Evolutionary conservation across 2,329 filamentous ascomycete species (phyloP).

Genomic region (Botrytis porri): DNA sequence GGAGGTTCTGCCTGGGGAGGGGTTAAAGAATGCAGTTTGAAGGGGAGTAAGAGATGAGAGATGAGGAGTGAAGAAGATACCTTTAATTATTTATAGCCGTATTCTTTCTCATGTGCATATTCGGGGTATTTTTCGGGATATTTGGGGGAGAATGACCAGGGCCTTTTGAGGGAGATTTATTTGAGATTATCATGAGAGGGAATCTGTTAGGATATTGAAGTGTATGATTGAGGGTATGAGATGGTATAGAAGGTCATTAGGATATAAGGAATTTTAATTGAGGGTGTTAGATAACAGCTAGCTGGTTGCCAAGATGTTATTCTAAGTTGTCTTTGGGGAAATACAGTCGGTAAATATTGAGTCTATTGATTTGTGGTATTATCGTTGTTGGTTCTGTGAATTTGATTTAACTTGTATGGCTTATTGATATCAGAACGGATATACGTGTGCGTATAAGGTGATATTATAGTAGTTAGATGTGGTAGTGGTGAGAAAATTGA

Average conservation of each 20-base stretch:
- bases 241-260: not conserved
- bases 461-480: not conserved
- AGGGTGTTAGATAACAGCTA: not conserved
- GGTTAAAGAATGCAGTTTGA: not conserved
- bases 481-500: not conserved
- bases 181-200: accelerated
- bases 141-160: not conserved
- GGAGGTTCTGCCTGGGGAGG: constrained; percentile 40
- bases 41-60: not conserved
- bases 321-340: not conserved
- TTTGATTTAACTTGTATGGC: not conserved
- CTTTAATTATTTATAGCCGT: not conserved
- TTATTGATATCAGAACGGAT: not conserved
- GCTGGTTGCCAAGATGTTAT: not conserved
- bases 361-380: not conserved
- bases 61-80: not conserved
- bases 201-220: not conserved
- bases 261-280: not conserved
- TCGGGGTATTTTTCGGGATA: not conserved
- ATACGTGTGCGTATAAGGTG: not conserved
- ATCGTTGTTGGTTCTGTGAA: too few species aligned
- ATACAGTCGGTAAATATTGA: not conserved
- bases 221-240: too few species aligned
- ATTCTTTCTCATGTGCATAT: not conserved
- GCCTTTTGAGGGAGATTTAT: not conserved